These are phyloP conservation scores for Rubroboletus satanas DNA, from an alignment of 768 basidiomycete species.

Conservation along the genomic window DNA sequence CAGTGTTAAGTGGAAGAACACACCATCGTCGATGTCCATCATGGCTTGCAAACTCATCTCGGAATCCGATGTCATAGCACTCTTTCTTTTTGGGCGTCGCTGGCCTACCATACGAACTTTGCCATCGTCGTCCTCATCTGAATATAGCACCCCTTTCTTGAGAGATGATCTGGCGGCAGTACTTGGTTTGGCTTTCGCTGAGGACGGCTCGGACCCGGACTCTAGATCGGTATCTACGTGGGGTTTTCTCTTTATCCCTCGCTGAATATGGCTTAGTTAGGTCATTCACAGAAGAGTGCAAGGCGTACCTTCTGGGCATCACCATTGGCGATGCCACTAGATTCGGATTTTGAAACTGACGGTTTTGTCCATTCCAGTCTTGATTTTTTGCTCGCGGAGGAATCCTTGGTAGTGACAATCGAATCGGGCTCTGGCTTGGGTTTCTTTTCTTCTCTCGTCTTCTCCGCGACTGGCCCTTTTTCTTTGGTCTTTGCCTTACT, in stretches of 20 bases:
- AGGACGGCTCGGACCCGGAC: conserved; percentile 17
- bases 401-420: not conserved
- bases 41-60: conserved; percentile 49
- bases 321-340: not conserved
- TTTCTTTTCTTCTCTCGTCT: conserved; percentile 16
- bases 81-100: conserved; percentile 32
- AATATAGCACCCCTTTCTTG: conserved; percentile 49
- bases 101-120: conserved; percentile 21
- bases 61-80: conserved; percentile 40
- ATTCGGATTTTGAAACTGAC: not conserved
- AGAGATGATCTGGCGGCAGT: conserved; percentile 22
- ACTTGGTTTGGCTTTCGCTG: conserved; percentile 9
- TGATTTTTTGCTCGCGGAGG: not conserved
- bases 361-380: not conserved
- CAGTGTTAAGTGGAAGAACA: conserved; percentile 21
- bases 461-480: conserved; percentile 11
- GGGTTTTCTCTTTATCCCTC: conserved; percentile 45
- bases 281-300: not conserved
- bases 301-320: conserved; percentile 5
- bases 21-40: conserved; percentile 80
- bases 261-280: conserved; percentile 28
- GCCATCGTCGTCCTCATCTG: conserved; percentile 55
- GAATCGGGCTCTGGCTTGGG: conserved; percentile 11
- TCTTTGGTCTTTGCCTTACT: conserved; percentile 53
- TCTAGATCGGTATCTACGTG: conserved; percentile 22